Evolutionary conservation across 441 rosid species (phyloP), one percentile per base, ranked within the genome.

Genomic region (Gossypium schwendimanii): DNA sequence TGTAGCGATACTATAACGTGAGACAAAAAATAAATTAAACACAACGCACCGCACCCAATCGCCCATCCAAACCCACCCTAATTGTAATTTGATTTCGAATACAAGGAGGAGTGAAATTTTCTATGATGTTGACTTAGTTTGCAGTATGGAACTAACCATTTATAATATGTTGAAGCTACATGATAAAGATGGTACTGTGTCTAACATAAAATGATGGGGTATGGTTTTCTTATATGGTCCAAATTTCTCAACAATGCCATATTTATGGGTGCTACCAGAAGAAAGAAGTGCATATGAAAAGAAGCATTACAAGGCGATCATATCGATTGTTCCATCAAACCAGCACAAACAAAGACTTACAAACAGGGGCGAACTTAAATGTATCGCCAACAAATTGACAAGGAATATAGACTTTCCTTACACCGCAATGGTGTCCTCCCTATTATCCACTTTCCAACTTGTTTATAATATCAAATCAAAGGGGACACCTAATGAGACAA

Each of bases 291-390:
- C 80, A 72, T 67, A 63, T 58, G 78, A 72, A 60, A 60, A 67
- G 63, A 66, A 69, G 60, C 66, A 80, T 74, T 74, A 80, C 76
- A 77, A 74, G 23, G 63, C 28, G 72, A 77, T 33, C 74, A 71
- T 60, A 63, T 59, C 17, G 41, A 71, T 33, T 36, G 77, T 77
- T 14, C 57, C 83, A 75, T 77, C 81, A 80, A 73, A 77, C 83
- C 76, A 73, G 80, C 73, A 82, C 78, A 75, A 77, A 77, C 62
- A 70, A 63, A 65, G 69, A 80, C 81, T 77, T 75, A 73, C 79
- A 77, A 69, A 66, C 81, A 6, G 76, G 70, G 39, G 39, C 39
- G 39, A 33, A 6, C 39, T 33, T 33, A 33, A 33, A 33, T 33
- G 39, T 33, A 33, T 33, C 39, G 39, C 39, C 39, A 33, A 33